These are phyloP conservation scores for Torulaspora indica DNA, from an alignment of 805 yeast genomes.

Conservation along the genomic window DNA sequence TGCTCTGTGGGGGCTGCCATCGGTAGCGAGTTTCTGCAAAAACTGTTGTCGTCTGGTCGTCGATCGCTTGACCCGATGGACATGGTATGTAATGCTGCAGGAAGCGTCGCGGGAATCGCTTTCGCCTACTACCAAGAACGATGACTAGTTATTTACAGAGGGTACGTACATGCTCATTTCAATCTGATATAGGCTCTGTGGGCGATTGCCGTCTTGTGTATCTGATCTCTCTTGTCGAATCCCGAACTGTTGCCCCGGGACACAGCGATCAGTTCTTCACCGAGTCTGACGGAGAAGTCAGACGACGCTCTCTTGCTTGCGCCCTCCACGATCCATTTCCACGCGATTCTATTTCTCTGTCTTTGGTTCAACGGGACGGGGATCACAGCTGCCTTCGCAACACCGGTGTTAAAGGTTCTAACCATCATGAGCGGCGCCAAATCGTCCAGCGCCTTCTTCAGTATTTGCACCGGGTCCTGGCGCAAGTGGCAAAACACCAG, in stretches of 20 bases:
- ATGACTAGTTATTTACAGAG: neutral
- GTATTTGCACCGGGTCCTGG: conserved; percentile 70
- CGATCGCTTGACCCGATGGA: conserved; percentile 49
- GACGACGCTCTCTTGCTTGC: conserved; percentile 71
- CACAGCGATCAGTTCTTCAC: conserved; percentile 82
- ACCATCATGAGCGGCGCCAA: conserved; percentile 82
- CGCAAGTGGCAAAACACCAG: conserved; percentile 56
- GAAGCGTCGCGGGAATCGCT: conserved; percentile 26
- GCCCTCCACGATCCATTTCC: conserved; percentile 86
- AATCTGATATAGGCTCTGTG: conserved; percentile 74
- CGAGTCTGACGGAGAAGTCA: conserved; percentile 81
- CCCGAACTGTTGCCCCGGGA: conserved; percentile 74
- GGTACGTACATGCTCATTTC: conserved; percentile 23
- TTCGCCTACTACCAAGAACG: conserved; percentile 17
- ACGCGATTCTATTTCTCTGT: conserved; percentile 82
- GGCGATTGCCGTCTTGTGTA: conserved; percentile 82
- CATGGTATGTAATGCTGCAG: conserved; percentile 38
- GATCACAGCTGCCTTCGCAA: conserved; percentile 73
- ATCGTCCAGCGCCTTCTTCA: conserved; percentile 69
- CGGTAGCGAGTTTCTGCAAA: conserved; percentile 49
- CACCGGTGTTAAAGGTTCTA: conserved; percentile 73
- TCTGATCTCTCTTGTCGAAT: conserved; percentile 72
- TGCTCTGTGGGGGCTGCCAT: conserved; percentile 48
- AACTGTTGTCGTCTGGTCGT: conserved; percentile 26
- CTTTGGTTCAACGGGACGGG: conserved; percentile 80